Base-by-base conservation (phyloP, 495 filamentous ascomycete genomes). In the Choiromyces venosus region DNA sequence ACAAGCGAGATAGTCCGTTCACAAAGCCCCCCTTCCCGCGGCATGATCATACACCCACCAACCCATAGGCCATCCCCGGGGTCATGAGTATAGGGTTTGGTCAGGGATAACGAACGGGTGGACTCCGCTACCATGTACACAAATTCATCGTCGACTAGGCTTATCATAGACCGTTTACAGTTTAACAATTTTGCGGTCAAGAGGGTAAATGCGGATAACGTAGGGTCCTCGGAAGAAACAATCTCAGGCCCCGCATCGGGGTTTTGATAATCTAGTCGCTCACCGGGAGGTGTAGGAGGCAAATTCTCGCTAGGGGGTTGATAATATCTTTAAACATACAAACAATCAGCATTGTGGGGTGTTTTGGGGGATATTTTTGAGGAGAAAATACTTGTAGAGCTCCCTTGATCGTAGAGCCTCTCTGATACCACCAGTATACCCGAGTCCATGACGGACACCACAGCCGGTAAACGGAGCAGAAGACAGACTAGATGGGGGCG, bases 101-200 rank as follows among this genome's bases (percentile, higher is more conserved):
- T 78, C 8, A 88, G 77, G 0, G 87, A 87, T 0, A 89, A 69
- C 0, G 86, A 86, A 25, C 81, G 83, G 0, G 88, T 89, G 1
- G 88, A 88, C 75, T 91, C 89, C 33, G 89, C 88, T 25, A 91
- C 83, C 44, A 91, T 84, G 72, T 89, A 87, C 76, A 89, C 87
- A 29, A 85, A 83, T 4, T 86, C 83, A 33, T 85, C 83, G 73
- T 89, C 89, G 67, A 90, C 87, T 29, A 92, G 84, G 44, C 87
- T 88, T 19, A 91, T 84, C 74, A 90, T 84, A 29, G 82, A 83
- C 12, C 89, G 87, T 56, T 85, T 84, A 52, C 83, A 84, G 40
- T 85, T 82, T 66, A 90, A 80, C 12, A 86, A 85, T 40, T 86
- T 83, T 35, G 86, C 83, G 0, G 86, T 88, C 33, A 91, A 82